Conservation (phyloP, 331 rosid genomes). For the Telfairia occidentalis region DNA sequence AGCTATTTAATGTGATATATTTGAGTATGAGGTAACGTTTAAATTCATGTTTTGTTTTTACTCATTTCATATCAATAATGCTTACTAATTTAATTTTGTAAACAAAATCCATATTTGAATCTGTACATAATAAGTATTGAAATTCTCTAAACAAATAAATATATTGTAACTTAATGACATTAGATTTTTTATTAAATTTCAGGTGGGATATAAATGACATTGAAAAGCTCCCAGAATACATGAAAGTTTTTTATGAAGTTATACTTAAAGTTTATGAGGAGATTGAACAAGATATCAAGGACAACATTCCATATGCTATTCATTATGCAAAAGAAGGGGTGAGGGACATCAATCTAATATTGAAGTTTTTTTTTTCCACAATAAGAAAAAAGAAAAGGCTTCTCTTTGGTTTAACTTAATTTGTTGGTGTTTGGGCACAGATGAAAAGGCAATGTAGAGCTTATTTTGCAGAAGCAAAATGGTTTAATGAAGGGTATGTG, state of each 20-base stretch:
- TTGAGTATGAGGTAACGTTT: too few species aligned
- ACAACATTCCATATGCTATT: neutral
- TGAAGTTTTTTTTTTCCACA: neutral
- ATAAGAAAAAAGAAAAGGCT: neutral
- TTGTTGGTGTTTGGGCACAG: neutral
- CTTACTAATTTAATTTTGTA: too few species aligned
- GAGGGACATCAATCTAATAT: neutral
- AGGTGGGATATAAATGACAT: neutral
- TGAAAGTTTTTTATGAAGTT: neutral
- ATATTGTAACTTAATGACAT: too few species aligned
- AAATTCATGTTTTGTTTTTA: too few species aligned
- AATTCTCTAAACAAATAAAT: too few species aligned
- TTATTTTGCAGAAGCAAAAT: neutral
- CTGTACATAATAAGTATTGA: too few species aligned
- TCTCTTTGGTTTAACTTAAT: neutral
- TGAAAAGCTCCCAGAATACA: neutral
- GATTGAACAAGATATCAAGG: neutral
- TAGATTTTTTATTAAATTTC: neutral
- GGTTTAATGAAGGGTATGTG: neutral
- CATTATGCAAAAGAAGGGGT: neutral
- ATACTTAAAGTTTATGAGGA: neutral
- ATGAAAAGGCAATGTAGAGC: neutral
- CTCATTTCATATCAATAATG: too few species aligned
- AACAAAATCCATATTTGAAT: too few species aligned
- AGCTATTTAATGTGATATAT: too few species aligned